A percentile compares a stretch with the other conserved stretches of the same genome.
phyloP scores from a whole-genome alignment of 2,329 filamentous ascomycete genomes.

The Westerdykella sp. region DNA sequence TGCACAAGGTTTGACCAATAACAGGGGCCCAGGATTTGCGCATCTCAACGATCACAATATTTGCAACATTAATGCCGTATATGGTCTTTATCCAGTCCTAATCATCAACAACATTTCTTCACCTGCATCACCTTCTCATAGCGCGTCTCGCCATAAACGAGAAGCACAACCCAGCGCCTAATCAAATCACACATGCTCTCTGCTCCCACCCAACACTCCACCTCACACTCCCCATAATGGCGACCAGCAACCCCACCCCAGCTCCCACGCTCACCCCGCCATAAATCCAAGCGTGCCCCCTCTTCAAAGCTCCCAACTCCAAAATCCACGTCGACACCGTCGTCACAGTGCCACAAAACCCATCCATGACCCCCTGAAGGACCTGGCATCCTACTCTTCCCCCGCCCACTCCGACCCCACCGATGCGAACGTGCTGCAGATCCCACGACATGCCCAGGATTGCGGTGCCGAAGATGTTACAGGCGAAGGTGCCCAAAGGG shows the following conservation, averaged over 20 bases:
- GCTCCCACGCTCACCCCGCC: constrained; percentile 54
- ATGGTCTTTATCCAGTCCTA: no score
- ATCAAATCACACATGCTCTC: constrained; percentile 26
- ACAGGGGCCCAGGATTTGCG: no score
- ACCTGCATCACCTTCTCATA: no score
- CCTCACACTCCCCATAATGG: constrained; percentile 67
- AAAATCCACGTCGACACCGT: constrained; percentile 46
- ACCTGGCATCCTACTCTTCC: constrained; percentile 41
- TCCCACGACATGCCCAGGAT: constrained; percentile 73
- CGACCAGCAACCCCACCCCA: constrained; percentile 55
- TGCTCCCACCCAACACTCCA: constrained; percentile 53
- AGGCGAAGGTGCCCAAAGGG: constrained; percentile 77
- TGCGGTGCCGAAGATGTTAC: constrained; percentile 71
- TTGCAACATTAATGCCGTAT: no score
- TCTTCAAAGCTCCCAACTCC: constrained; percentile 37
- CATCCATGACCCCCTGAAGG: constrained; percentile 44
- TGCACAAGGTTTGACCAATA: no score
- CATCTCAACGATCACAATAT: no score
- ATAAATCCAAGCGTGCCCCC: constrained; percentile 62
- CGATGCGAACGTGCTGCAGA: constrained; percentile 58
- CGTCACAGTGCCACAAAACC: constrained; percentile 45
- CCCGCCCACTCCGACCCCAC: constrained; percentile 42
- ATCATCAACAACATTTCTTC: no score
- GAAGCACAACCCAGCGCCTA: no score
- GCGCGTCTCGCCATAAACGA: no score